Evolutionary conservation across 805 yeast genomes (phyloP), one percentile per base, ranked within the genome.

Genomic region (Kuraishia capsulata): DNA sequence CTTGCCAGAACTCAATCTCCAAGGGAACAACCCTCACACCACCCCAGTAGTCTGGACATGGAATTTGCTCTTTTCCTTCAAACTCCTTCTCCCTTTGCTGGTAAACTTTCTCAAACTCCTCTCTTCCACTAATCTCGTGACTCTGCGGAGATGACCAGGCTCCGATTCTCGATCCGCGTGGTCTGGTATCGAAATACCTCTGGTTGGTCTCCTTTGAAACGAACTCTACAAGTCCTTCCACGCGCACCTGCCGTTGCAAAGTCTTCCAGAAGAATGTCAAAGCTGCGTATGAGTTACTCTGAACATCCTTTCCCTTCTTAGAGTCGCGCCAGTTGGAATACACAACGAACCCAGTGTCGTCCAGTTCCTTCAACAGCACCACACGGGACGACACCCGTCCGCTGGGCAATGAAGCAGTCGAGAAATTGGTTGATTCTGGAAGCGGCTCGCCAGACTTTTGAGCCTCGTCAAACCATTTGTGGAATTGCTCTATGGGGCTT

Each of bases 141-240:
- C 89, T 76, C 65, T 92, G 98, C 3, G 95, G 94, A 21, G 94
- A 81, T 0, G 97, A 83, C 95, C 96, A 89, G 0, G 98, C 98
- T 23, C 98, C 97, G 44, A 92, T 78, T 54, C 83, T 79, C 23
- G 95, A 83, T 5, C 94, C 97, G 42, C 95, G 69, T 29, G 98
- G 98, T 54, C 98, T 73, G 0, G 95, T 81, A 37, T 74, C 71
- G 61, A 76, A 92, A 61, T 92, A 92, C 36, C 80, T 67, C 48
- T 81, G 77, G 4, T 86, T 74, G 23, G 82, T 85, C 49, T 83
- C 89, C 41, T 78, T 67, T 20, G 76, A 66, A 32, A 89, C 83
- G 44, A 69, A 73, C 57, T 84, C 94, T 48, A 85, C 78, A 8
- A 64, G 46, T 24, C 98, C 98, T 58, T 92, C 97, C 6, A 92